These are phyloP conservation scores for Gomphus bonarii DNA, from an alignment of 1,284 basidiomycete species.

Conservation along the genomic window DNA sequence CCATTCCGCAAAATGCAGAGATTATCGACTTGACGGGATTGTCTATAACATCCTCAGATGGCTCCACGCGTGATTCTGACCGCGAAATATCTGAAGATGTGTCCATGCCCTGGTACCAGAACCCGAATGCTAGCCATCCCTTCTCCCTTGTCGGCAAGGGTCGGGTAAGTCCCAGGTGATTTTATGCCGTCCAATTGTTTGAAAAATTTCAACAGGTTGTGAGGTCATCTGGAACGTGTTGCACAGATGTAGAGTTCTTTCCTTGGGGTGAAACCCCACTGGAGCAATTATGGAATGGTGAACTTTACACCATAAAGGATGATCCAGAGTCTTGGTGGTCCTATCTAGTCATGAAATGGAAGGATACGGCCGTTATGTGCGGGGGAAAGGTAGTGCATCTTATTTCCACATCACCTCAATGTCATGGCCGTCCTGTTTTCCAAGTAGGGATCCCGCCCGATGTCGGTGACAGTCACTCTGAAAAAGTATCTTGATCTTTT, in stretches of 20 bases:
- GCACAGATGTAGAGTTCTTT: conserved; percentile 5
- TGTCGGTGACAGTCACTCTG: not conserved
- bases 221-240: not conserved
- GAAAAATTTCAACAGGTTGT: not conserved
- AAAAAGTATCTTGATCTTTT: not conserved
- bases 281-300: conserved; percentile 3
- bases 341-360: conserved; percentile 2
- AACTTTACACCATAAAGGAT: not conserved
- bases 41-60: conserved; percentile 3
- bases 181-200: not conserved
- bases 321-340: not conserved
- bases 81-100: conserved; percentile 9
- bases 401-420: conserved; percentile 2
- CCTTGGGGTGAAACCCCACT: conserved; percentile 2
- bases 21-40: conserved; percentile 7
- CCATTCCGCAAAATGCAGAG: conserved; percentile 6
- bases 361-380: not conserved
- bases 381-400: conserved; percentile 8
- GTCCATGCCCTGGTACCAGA: conserved; percentile 6
- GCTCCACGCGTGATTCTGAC: not conserved
- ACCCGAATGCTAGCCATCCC: not conserved
- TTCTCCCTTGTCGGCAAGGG: conserved; percentile 1
- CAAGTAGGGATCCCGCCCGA: conserved; percentile 1
- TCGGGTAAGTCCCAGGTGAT: not conserved
- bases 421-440: not conserved